Percentiles rank a stretch among this genome's conserved stretches.
Evolutionary conservation across 2,329 filamentous ascomycete species (phyloP).

Genomic region (Aspergillus clavatus): DNA sequence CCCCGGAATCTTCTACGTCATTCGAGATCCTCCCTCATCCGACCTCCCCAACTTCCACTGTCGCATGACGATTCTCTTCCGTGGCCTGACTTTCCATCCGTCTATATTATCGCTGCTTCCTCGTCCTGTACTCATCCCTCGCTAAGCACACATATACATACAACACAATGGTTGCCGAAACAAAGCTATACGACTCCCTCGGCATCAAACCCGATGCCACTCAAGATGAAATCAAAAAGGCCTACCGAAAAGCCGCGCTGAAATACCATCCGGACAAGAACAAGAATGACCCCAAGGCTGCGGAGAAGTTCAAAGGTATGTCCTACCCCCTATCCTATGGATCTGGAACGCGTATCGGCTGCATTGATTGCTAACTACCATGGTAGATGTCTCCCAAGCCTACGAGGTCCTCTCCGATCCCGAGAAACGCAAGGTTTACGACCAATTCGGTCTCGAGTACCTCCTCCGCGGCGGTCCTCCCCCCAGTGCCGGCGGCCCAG

Average conservation of each 20-base stretch:
- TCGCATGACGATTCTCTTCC: slow-evolving; percentile 1
- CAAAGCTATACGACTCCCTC: slow-evolving; percentile 88
- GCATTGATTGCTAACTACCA: no score
- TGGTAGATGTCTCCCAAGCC: slow-evolving; percentile 79
- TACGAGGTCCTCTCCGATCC: slow-evolving; percentile 98
- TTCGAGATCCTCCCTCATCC: slow-evolving; percentile 24
- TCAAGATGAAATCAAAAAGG: slow-evolving; percentile 97
- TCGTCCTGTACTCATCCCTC: no score
- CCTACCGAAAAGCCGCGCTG: slow-evolving; percentile 73
- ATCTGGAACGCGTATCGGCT: no score
- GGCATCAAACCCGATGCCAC: slow-evolving; percentile 71
- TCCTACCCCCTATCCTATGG: slow-evolving; percentile 2
- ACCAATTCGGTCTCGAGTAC: slow-evolving; percentile 91
- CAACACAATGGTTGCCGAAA: slow-evolving; percentile 80
- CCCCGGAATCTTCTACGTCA: slow-evolving; percentile 32
- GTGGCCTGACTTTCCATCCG: neutral
- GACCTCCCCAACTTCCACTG: slow-evolving; percentile 3
- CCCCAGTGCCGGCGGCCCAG: slow-evolving; percentile 54
- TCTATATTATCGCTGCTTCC: slow-evolving; percentile 12
- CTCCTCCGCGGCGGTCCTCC: slow-evolving; percentile 72
- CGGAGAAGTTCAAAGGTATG: slow-evolving; percentile 86
- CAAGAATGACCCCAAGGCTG: slow-evolving; percentile 77
- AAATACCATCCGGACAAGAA: slow-evolving; percentile 98
- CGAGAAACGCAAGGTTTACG: slow-evolving; percentile 93
- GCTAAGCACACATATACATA: no score